Percentiles rank a stretch among this genome's conserved stretches.
phyloP scores from a whole-genome alignment of 441 rosid species.

The Corymbia citriodora region DNA sequence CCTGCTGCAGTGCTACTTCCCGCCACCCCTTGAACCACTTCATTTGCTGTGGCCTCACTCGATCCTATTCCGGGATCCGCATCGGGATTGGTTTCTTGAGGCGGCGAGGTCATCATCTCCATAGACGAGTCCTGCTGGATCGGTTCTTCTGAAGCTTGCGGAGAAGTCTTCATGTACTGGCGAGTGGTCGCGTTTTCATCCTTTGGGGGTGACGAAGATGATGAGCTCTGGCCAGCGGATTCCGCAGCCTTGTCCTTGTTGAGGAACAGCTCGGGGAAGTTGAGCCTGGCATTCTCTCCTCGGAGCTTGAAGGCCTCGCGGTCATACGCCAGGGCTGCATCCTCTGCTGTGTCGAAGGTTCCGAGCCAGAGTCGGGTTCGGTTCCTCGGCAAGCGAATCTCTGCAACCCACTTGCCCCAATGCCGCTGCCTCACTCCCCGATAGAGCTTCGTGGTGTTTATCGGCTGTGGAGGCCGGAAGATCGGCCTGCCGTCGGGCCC shows the following conservation, averaged over 20 bases:
- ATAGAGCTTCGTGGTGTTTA: constrained; percentile 67
- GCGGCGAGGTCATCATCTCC: constrained; percentile 15
- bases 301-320: constrained; percentile 81
- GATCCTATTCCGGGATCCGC: constrained; percentile 29
- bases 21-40: neutral
- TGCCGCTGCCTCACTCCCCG: constrained; percentile 94
- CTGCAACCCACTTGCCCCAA: constrained; percentile 99
- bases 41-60: constrained; percentile 15
- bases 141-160: constrained; percentile 22
- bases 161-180: constrained; percentile 5
- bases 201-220: constrained; percentile 24
- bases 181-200: constrained; percentile 13
- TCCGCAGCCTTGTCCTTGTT: constrained; percentile 37
- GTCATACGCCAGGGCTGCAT: constrained; percentile 89
- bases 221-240: constrained; percentile 25
- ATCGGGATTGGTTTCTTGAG: constrained; percentile 25
- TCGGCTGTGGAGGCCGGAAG: constrained; percentile 55
- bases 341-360: constrained; percentile 87
- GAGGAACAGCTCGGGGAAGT: constrained; percentile 76
- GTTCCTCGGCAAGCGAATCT: constrained; percentile 88
- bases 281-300: constrained; percentile 80
- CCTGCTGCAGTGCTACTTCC: constrained; percentile 23
- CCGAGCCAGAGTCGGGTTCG: constrained; percentile 95
- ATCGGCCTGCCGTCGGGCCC: constrained; percentile 55
- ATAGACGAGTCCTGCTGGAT: constrained; percentile 7